Conservation (phyloP, 306 rosid genomes). For the Chamaecrista fasciculata region DNA sequence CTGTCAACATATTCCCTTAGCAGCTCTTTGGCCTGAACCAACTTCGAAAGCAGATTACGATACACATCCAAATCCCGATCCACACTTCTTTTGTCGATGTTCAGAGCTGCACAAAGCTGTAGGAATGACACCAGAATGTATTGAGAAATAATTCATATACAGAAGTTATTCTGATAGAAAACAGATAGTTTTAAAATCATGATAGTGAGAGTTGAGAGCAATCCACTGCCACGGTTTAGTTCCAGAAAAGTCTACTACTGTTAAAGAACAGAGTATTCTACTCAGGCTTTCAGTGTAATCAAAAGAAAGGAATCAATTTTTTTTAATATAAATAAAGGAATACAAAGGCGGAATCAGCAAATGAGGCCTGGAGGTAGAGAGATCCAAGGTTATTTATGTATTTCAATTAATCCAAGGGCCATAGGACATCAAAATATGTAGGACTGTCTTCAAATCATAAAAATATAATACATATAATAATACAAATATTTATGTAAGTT, state of each 20-base stretch:
- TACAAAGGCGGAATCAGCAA: not conserved
- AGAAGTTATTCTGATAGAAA: not conserved
- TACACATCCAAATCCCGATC: conserved; percentile 97
- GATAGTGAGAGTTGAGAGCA: not conserved
- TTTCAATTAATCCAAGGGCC: not conserved
- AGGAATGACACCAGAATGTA: conserved; percentile 31
- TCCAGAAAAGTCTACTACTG: not conserved
- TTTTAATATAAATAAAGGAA: conserved; percentile 1
- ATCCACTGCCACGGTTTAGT: conserved; percentile 1
- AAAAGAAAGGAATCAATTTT: conserved; percentile 25
- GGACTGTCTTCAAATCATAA: conserved; percentile 10
- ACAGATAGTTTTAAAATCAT: conserved; percentile 13
- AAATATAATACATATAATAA: not conserved
- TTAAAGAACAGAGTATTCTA: conserved; percentile 16
- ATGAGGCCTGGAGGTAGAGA: conserved; percentile 19
- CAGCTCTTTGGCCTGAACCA: conserved; percentile 97
- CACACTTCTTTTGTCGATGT: conserved; percentile 76
- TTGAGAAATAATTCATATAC: conserved; percentile 9
- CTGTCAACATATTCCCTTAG: conserved; percentile 90
- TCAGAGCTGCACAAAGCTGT: conserved; percentile 84
- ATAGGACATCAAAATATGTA: conserved; percentile 4
- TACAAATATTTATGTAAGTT: conserved; percentile 5
- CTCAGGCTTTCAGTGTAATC: conserved; percentile 14
- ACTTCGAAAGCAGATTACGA: conserved; percentile 89
- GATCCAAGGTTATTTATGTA: conserved; percentile 11